A percentile compares a stretch with the other conserved stretches of the same genome.
Conservation (phyloP, 2,329 filamentous ascomycete genomes). For the Eutypella sp. region DNA sequence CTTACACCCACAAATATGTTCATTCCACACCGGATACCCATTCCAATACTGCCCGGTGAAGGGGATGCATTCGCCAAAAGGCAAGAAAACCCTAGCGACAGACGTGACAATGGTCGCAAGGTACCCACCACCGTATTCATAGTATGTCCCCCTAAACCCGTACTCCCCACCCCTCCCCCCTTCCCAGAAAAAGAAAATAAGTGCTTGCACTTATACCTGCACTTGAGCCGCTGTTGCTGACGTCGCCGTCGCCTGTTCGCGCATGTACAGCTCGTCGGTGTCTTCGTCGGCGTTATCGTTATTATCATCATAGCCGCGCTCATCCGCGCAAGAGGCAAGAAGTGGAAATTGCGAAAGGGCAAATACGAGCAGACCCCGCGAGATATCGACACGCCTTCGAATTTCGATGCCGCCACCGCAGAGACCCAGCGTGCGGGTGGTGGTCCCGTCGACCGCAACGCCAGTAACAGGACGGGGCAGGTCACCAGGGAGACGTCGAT, state of each 20-base stretch:
- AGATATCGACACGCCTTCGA: conserved; percentile 3
- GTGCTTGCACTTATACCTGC: not conserved
- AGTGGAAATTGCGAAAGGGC: not conserved
- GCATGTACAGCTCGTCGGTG: not conserved
- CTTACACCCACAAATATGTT: not conserved
- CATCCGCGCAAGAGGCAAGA: not conserved
- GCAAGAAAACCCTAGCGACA: not conserved
- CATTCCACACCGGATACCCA: not conserved
- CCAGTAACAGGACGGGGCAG: conserved; percentile 26
- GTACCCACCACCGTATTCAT: not conserved
- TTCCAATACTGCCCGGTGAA: not conserved
- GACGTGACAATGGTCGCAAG: not conserved
- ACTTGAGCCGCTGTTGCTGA: not conserved
- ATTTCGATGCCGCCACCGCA: conserved; percentile 16
- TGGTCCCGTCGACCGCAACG: conserved; percentile 11
- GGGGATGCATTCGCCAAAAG: not conserved
- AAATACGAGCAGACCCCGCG: conserved; percentile 22
- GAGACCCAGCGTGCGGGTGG: conserved; percentile 22
- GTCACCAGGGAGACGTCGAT: conserved; percentile 82
- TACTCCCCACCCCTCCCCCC: not conserved
- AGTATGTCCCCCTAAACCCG: not conserved
- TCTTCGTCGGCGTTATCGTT: not conserved
- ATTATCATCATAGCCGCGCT: not conserved
- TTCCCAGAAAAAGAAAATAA: no score
- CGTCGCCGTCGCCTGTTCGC: not conserved